Evolutionary conservation across 164 flowering plant genomes (phyloP).

Genomic region (Aristolochia fimbriata): DNA sequence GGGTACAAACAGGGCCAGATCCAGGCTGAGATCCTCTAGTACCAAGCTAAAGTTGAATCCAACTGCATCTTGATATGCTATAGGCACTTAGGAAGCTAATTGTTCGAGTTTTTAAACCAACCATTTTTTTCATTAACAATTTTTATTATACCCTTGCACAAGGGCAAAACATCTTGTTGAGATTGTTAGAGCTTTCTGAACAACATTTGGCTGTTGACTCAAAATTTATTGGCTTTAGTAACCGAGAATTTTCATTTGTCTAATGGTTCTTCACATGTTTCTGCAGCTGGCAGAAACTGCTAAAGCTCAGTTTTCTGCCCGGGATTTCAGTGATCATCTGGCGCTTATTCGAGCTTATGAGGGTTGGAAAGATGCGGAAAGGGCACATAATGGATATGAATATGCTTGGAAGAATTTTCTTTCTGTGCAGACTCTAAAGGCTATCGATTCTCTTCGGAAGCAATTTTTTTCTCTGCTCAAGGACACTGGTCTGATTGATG

Average conservation of each 20-base stretch:
- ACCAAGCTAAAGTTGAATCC: too few species aligned
- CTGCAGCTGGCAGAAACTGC: constrained; percentile 87
- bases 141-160: too few species aligned
- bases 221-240: not conserved
- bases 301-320: constrained; percentile 65
- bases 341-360: constrained; percentile 80
- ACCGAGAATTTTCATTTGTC: not conserved
- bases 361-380: constrained; percentile 89
- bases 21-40: too few species aligned
- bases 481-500: constrained; percentile 68
- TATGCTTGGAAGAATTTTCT: constrained; percentile 94
- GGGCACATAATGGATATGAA: constrained; percentile 52
- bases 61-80: too few species aligned
- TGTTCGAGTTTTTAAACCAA: too few species aligned
- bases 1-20: too few species aligned
- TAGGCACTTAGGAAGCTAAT: too few species aligned
- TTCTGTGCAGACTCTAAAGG: constrained; percentile 79
- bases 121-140: too few species aligned
- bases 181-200: too few species aligned
- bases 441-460: constrained; percentile 77
- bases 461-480: constrained; percentile 66
- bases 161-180: too few species aligned
- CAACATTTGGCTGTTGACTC: too few species aligned
- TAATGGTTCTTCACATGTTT: constrained; percentile 4
- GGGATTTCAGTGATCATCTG: constrained; percentile 76